These are phyloP conservation scores for Diaporthe caulivora DNA, from an alignment of 2,329 filamentous ascomycete genomes.

Conservation along the genomic window DNA sequence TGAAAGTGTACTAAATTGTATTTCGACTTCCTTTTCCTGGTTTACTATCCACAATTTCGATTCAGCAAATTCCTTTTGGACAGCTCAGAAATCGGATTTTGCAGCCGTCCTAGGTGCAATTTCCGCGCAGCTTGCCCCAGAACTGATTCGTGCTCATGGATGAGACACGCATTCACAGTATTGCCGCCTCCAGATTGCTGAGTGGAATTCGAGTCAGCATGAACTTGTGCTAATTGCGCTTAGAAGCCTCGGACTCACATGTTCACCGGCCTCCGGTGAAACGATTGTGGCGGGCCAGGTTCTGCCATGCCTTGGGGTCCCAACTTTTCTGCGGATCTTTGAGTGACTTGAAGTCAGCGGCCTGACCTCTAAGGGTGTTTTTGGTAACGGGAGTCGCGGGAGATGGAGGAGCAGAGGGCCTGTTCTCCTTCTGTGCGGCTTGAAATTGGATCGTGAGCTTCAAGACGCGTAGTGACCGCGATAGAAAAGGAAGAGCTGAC, in stretches of 20 bases:
- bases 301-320: not conserved
- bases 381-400: not conserved
- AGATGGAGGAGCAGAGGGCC: not conserved
- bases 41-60: not conserved
- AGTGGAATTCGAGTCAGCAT: not conserved
- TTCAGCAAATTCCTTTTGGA: not conserved
- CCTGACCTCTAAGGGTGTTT: not conserved
- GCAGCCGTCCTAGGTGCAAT: not conserved
- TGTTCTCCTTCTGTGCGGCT: not conserved
- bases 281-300: not conserved
- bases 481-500: not conserved
- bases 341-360: not conserved
- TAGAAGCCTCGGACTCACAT: not conserved
- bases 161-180: not conserved
- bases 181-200: not conserved
- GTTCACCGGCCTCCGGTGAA: not conserved
- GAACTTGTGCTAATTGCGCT: rapidly evolving
- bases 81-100: not conserved
- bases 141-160: too few relatives aligned
- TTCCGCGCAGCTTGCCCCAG: rapidly evolving
- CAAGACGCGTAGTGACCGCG: rapidly evolving
- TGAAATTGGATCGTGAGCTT: not conserved
- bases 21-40: not conserved
- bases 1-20: too few relatives aligned
- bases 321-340: too few relatives aligned